Conservation (phyloP, 768 basidiomycete genomes). For the Russula griseocarnosa region DNA sequence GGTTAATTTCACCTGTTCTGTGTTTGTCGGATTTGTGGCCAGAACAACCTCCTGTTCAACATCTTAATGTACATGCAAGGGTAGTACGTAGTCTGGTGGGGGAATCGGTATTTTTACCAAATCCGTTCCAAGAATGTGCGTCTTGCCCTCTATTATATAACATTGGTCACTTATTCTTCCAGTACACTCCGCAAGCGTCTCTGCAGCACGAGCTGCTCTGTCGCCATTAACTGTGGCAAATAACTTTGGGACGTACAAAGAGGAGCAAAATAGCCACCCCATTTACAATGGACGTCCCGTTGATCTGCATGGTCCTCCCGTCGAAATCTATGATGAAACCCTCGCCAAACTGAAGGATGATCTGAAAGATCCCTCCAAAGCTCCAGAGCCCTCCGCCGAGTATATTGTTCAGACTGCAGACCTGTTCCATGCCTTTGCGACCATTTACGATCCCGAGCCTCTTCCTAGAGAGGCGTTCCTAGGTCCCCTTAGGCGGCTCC, state of each 20-base stretch:
- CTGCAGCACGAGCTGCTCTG: not conserved
- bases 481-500: too few relatives aligned
- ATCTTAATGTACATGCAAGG: constrained; percentile 34
- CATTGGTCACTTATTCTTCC: not conserved
- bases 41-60: too few relatives aligned
- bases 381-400: not conserved
- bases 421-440: not conserved
- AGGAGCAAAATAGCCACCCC: not conserved
- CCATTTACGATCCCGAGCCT: not conserved
- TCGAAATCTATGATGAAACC: not conserved
- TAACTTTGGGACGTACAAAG: not conserved
- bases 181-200: not conserved
- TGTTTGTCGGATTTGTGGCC: too few relatives aligned
- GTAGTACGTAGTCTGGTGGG: constrained; percentile 44
- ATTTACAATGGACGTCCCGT: not conserved
- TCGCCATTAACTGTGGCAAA: not conserved
- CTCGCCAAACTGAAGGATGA: not conserved
- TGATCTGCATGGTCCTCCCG: not conserved
- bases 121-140: not conserved
- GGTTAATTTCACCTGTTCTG: rapidly evolving
- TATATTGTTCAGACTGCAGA: not conserved
- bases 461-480: too few relatives aligned
- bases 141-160: not conserved
- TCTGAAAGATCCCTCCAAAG: not conserved
- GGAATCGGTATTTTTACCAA: too few relatives aligned